phyloP scores from a whole-genome alignment of 345 rosid genomes.

The Geranium brycei region DNA sequence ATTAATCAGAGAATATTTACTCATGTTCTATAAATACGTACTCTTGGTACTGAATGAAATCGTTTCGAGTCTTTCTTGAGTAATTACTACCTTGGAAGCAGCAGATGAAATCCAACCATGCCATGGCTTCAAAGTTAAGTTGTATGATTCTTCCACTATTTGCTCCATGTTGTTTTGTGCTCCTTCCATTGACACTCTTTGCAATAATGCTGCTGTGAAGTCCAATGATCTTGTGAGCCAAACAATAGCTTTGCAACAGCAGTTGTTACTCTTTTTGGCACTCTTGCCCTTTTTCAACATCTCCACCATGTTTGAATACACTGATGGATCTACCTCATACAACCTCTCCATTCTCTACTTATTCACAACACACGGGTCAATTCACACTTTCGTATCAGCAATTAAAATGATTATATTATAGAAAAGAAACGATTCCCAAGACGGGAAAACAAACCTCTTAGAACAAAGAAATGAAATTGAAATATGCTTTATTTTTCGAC shows the following conservation, averaged over 20 bases:
- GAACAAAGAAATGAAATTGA: too few species aligned
- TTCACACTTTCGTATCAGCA: neutral
- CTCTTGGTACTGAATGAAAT: too few species aligned
- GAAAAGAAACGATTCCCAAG: neutral
- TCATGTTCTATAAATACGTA: too few species aligned
- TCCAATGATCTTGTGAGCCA: conserved; percentile 95
- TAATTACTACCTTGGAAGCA: conserved; percentile 56
- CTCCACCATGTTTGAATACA: conserved; percentile 50
- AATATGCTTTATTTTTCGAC: too few species aligned
- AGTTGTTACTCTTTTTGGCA: conserved; percentile 27
- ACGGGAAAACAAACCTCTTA: too few species aligned
- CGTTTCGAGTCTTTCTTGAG: neutral
- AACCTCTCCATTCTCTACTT: conserved; percentile 57
- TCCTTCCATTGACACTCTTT: conserved; percentile 38
- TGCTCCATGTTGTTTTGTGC: conserved; percentile 46
- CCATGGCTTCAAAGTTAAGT: conserved; percentile 55
- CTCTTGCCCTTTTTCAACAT: conserved; percentile 53
- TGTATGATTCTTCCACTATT: conserved; percentile 71
- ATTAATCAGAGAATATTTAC: too few species aligned
- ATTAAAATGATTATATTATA: neutral
- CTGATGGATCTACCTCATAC: conserved; percentile 41
- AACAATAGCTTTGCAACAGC: conserved; percentile 68
- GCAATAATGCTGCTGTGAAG: conserved; percentile 43
- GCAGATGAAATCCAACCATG: conserved; percentile 96
- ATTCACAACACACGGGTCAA: neutral